A percentile compares a stretch with the other conserved stretches of the same genome.
These are phyloP conservation scores for Pseudomonodictys pantanalensis DNA, from an alignment of 495 filamentous ascomycete species.

Conservation along the genomic window DNA sequence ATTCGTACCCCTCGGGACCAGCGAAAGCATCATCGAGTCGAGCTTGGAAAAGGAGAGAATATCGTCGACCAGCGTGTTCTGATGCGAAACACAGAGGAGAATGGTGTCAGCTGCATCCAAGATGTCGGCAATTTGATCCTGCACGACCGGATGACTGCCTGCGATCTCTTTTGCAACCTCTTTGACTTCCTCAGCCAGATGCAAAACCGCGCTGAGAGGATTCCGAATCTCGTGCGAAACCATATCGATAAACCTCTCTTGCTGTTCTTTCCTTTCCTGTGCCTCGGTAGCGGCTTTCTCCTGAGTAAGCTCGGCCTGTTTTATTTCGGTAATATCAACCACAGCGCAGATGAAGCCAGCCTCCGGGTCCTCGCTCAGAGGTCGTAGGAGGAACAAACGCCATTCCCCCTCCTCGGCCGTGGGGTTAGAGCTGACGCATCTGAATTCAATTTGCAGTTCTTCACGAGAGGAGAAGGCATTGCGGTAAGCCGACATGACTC, in stretches of 20 bases:
- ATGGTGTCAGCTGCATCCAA: constrained; percentile 39
- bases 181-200: constrained; percentile 40
- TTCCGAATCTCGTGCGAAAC: constrained; percentile 40
- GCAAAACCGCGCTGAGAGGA: constrained; percentile 40
- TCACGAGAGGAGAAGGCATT: constrained; percentile 34
- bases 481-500: constrained; percentile 39
- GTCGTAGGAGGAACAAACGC: constrained; percentile 40
- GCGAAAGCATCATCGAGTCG: constrained; percentile 41
- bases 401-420: constrained; percentile 28
- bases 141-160: constrained; percentile 1
- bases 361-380: constrained; percentile 36
- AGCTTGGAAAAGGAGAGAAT: constrained; percentile 43
- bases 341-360: constrained; percentile 41
- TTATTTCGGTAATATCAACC: constrained; percentile 41
- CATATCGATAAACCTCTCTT: constrained; percentile 42
- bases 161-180: constrained; percentile 20
- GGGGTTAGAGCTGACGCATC: constrained; percentile 8
- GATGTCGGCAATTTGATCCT: constrained; percentile 24
- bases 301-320: constrained; percentile 37
- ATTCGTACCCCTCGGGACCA: constrained; percentile 29
- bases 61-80: constrained; percentile 42
- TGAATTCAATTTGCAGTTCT: constrained; percentile 38
- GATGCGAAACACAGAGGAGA: constrained; percentile 38
- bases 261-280: constrained; percentile 38
- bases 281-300: constrained; percentile 40